Evolutionary conservation across 2,329 filamentous ascomycete species (phyloP), one percentile per base, ranked within the genome.

Genomic region (Torrubiellomyces zombiae): DNA sequence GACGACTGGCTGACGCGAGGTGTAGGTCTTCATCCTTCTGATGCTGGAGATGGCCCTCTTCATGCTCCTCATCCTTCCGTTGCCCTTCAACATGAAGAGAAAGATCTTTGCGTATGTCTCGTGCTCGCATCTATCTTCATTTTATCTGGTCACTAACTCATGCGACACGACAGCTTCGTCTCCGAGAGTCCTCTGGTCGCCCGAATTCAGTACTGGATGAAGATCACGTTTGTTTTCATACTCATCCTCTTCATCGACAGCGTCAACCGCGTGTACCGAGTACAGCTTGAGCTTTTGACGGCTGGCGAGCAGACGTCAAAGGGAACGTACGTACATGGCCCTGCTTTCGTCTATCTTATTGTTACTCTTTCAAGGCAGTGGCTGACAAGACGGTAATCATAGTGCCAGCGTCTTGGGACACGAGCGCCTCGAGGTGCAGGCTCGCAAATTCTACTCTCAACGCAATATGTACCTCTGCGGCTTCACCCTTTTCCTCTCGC

Each of bases 401-500:
- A 60, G 55, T 29, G 55, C 77, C 46, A 69, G 74, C 25, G 73
- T 85, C 31, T 72, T 94, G 43, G 86, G 89, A 35, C 76, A 81
- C 48, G 89, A 95, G 51, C 86, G 89, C 36, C 83, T 92, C 69
- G 89, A 98, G 59, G 86, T 95, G 26, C 89, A 98, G 57, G 86
- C 89, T 37, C 83, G 89, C 67, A 98, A 98, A 60, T 98, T 98
- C 67, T 98, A 98, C 69, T 93, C 85, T 33, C 86, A 98, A 63
- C 85, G 89, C 55, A 98, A 98, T 73, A 98, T 98, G 89, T 98
- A 98, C 61, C 83, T 98, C 33, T 95, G 89, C 56, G 89, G 89
- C 42, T 98, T 98, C 66, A 98, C 89, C 5, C 76, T 98, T 35
- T 95, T 98, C 72, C 76, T 98, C 33, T 95, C 86, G 27, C 67